These are phyloP conservation scores for Sordariomycetes sp. DNA, from an alignment of 2,329 filamentous ascomycete species.

Conservation along the genomic window DNA sequence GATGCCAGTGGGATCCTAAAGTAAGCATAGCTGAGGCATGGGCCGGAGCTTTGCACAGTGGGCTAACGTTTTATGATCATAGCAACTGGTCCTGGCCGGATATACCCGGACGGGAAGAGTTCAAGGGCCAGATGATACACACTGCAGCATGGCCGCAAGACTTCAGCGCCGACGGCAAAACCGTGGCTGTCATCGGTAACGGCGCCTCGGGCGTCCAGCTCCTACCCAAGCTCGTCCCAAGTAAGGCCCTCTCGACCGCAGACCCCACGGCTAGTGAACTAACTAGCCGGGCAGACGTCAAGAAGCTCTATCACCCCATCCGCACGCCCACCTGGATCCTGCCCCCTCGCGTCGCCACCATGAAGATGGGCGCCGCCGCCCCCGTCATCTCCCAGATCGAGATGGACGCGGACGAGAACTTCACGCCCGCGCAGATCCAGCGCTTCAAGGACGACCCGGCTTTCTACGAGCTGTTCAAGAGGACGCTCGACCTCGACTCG, in stretches of 20 bases:
- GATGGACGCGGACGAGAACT: conserved; percentile 12
- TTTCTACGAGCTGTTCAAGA: conserved; percentile 34
- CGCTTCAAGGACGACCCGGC: conserved; percentile 33
- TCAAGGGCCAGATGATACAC: conserved; percentile 38
- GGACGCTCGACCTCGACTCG: conserved; percentile 32
- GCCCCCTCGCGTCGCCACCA: conserved; percentile 21
- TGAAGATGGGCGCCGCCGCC: conserved; percentile 21
- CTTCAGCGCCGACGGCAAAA: conserved; percentile 37
- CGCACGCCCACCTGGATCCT: conserved; percentile 31
- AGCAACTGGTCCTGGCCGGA: conserved; percentile 38
- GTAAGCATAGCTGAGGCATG: conserved; percentile 19
- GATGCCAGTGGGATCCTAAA: conserved; percentile 42
- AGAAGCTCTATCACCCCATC: conserved; percentile 28
- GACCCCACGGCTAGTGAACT: not conserved
- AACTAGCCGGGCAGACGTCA: conserved; percentile 17
- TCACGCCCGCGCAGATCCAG: conserved; percentile 25
- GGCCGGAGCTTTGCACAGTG: not conserved
- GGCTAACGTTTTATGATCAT: not conserved
- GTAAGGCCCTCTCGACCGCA: conserved; percentile 13
- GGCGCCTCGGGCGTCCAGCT: conserved; percentile 44
- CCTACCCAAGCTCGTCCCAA: conserved; percentile 34
- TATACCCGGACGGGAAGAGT: conserved; percentile 31
- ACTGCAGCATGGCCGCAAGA: conserved; percentile 41
- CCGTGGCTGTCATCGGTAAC: conserved; percentile 45
- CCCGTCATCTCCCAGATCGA: conserved; percentile 12